Conservation (phyloP, 352 stramenopile genomes). For the Phytophthora hibernalis region DNA sequence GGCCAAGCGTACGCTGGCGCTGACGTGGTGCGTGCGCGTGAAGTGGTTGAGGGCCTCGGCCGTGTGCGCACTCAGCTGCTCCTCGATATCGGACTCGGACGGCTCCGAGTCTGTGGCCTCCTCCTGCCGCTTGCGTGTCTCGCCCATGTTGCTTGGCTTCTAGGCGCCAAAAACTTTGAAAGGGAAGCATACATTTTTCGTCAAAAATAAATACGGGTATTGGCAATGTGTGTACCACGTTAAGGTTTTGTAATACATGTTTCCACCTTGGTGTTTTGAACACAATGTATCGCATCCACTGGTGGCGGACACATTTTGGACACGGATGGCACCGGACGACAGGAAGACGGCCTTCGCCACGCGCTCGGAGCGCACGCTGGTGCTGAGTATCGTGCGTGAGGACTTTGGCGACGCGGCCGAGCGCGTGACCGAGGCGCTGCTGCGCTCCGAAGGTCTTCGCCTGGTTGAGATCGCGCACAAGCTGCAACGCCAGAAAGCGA, state of each 20-base stretch:
- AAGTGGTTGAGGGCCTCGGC: constrained; percentile 76
- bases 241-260: no score
- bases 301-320: constrained; percentile 15
- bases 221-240: neutral
- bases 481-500: constrained; percentile 42
- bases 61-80: constrained; percentile 77
- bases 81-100: constrained; percentile 64
- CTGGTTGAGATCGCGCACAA: constrained; percentile 73
- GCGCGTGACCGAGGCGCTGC: constrained; percentile 59
- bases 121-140: constrained; percentile 22
- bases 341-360: constrained; percentile 54
- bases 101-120: constrained; percentile 19
- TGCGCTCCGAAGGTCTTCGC: constrained; percentile 73
- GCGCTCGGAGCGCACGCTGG: constrained; percentile 76
- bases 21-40: constrained; percentile 61
- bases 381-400: constrained; percentile 78
- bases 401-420: constrained; percentile 82
- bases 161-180: no score
- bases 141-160: neutral
- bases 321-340: constrained; percentile 22
- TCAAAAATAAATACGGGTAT: no score
- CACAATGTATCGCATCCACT: neutral
- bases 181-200: no score
- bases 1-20: constrained; percentile 51
- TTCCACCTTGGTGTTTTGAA: neutral